Evolutionary conservation across 2,329 filamentous ascomycete species (phyloP), one percentile per base, ranked within the genome.

Genomic region (Aquanectria penicillioides): DNA sequence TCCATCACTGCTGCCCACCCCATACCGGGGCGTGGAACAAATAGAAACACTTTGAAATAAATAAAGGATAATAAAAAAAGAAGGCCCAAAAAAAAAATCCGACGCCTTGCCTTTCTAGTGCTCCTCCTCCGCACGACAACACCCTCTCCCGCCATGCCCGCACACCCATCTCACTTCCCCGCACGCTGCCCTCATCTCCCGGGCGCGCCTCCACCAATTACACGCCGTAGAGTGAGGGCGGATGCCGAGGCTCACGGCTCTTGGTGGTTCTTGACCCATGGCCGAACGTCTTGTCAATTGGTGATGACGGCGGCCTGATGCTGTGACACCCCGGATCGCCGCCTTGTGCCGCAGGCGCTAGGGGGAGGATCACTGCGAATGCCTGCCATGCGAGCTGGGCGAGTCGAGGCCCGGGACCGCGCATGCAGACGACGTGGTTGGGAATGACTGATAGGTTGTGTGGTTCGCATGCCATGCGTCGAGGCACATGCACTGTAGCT

Each of bases 181-280:
- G 56, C 56, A 59, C 56, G 29, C 49, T 38, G 18, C 22, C 12
- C 50, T 44, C 56, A 50, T 54, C 56, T 55, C 56, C 50, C 56
- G 43, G 28, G 25, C 18, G 36, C 25, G n/a, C 49, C 37, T 55
- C 51, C 18, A 56, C 57, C 57, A 59, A 56, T 59, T 15, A 38
- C 22, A 22, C 44, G 37, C 33, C 46, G 15, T 41, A 59, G 57
- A 59, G 44, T 37, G 25, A 34, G 25, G 31, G 18, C 25, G 26
- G 51, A 59, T 59, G 57, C 57, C 57, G 57, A 59, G 57, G 57
- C 51, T 46, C 51, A 17, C 20, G 10, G 38, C 43, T 40, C 5
- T 34, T 57, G n/a, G 54, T 44, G 38, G 54, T 33, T 7, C 23
- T 38, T 7, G 23, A 5, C 28, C 41, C n/a, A n/a, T 46, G 22